Base-by-base conservation (phyloP, 345 rosid genomes). In the Dipteronia sinensis region DNA sequence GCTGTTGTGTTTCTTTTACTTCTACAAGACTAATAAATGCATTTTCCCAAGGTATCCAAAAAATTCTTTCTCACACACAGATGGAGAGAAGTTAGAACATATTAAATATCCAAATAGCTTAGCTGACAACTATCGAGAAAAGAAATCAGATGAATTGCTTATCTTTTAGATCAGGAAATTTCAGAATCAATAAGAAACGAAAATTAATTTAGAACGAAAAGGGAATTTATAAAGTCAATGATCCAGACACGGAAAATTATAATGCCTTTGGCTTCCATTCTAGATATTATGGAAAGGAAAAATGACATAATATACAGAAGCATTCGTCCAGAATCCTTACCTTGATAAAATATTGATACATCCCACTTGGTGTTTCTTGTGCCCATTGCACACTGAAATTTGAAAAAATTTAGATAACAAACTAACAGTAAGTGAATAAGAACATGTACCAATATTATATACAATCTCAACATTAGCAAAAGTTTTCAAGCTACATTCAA, bases 341-440 rank as follows among this genome's bases (percentile, higher is more conserved):
- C 98, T 96, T 94, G 78, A 96, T 86, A 80, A 96, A 96, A 74
- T 96, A 96, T 85, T 94, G 99, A 84, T 92, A 96, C 86, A 92
- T 91, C 67, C 95, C 97, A 86, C 82, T 86, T 15, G 92, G 92
- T 6, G 88, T 76, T 74, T 86, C 89, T 80, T 96, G 99, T 15
- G 81, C 82, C 98, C 98, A 94, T 8, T 88, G 84, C 77, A 90
- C 94, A 34, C 98, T 96, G 92, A 58, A 80, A 49, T 67, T 78
- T 31, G 40, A 27, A 72, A 74, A n/a, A 9, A 22, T 55, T 7
- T 38, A 19, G 15, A 63, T 13, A 61, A 72, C 7, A 46, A 64
- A 64, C 12, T 19, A 34, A 74, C 56, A 23, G 13, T 8, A 73
- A 15, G 56, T 29, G 44, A 69, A 65, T 13, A 46, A 29, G 40